A percentile compares a stretch with the other conserved stretches of the same genome.
phyloP scores from a whole-genome alignment of 768 basidiomycete species.

The Cubamyces lactineus region DNA sequence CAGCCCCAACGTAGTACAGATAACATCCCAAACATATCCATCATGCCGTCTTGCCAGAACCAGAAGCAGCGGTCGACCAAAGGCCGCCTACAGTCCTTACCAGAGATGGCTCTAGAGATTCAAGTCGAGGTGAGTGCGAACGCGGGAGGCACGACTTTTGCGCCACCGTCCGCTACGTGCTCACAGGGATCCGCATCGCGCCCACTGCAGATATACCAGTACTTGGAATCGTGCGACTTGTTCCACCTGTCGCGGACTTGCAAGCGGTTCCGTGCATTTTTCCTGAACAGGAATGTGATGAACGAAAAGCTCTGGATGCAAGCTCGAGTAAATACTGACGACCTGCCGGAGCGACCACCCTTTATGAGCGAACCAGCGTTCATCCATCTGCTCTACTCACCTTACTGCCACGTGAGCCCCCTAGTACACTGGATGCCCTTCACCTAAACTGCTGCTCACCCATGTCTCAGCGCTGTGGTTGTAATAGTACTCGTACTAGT shows the following conservation, averaged over 20 bases:
- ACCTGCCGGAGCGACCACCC: background rate
- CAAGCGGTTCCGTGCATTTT: conserved; percentile 2
- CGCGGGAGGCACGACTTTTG: too few relatives aligned
- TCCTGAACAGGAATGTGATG: background rate
- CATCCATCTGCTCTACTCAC: conserved; percentile 1
- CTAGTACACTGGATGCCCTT: too few relatives aligned
- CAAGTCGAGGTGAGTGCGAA: background rate
- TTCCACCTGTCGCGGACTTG: background rate
- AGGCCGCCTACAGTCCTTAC: background rate
- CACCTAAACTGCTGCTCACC: too few relatives aligned
- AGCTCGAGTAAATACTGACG: background rate
- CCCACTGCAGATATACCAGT: conserved; percentile 6
- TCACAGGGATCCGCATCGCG: too few relatives aligned
- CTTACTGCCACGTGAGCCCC: background rate
- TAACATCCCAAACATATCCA: too few relatives aligned
- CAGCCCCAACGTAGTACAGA: too few relatives aligned
- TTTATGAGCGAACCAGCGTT: conserved; percentile 2
- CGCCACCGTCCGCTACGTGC: too few relatives aligned
- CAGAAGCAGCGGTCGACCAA: background rate
- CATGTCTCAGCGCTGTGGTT: too few relatives aligned
- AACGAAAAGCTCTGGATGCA: conserved; percentile 1
- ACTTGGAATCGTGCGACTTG: background rate
- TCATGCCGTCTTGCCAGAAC: too few relatives aligned
- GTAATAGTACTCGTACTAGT: too few relatives aligned
- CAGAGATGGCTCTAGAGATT: background rate